These are phyloP conservation scores for Kwoniella sp. DNA, from an alignment of 768 basidiomycete genomes.

Conservation along the genomic window DNA sequence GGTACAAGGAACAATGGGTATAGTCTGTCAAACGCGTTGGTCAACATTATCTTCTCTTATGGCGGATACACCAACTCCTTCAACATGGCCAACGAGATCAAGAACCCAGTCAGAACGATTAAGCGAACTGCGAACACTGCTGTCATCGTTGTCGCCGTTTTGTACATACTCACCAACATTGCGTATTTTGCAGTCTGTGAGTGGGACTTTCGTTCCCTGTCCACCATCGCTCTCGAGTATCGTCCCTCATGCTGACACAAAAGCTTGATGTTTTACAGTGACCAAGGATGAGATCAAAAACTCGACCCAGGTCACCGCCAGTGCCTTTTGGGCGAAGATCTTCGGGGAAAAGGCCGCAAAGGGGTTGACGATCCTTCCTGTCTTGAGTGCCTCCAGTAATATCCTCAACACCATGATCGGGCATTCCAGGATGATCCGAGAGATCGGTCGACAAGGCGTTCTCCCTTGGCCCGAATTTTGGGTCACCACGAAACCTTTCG, in stretches of 20 bases:
- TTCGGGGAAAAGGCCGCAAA: constrained; percentile 40
- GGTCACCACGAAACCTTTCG: constrained; percentile 71
- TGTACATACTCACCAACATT: constrained; percentile 41
- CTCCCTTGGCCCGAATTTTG: constrained; percentile 67
- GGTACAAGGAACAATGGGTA: constrained; percentile 36
- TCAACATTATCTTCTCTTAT: constrained; percentile 45
- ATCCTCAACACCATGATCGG: constrained; percentile 51
- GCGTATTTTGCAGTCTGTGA: constrained; percentile 41
- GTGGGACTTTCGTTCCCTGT: constrained; percentile 1
- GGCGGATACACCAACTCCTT: constrained; percentile 43
- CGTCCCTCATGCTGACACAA: background rate
- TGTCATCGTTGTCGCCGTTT: constrained; percentile 31
- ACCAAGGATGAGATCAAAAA: constrained; percentile 25
- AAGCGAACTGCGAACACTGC: constrained; percentile 30
- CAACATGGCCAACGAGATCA: constrained; percentile 40
- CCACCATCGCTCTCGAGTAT: background rate
- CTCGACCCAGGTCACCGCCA: constrained; percentile 31
- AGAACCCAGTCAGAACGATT: constrained; percentile 37
- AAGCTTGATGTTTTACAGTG: constrained; percentile 14
- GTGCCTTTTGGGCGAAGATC: constrained; percentile 34
- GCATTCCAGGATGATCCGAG: constrained; percentile 61
- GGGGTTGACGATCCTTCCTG: constrained; percentile 32
- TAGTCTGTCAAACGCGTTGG: constrained; percentile 31
- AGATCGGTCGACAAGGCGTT: constrained; percentile 63
- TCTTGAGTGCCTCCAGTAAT: constrained; percentile 37